Conservation (phyloP, 306 rosid species). For the Cercis canadensis region DNA sequence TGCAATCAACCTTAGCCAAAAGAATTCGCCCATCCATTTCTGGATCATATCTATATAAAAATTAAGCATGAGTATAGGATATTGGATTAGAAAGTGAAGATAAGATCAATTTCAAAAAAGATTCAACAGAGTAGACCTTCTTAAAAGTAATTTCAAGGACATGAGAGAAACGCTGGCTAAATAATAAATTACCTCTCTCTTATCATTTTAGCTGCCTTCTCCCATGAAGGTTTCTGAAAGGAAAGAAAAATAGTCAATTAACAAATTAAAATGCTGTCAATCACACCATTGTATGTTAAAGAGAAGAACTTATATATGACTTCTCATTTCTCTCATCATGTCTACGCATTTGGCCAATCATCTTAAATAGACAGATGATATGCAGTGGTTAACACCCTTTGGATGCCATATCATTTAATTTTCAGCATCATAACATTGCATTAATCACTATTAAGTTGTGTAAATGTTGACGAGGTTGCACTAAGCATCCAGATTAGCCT, state of each 20-base stretch:
- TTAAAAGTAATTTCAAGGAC: conserved; percentile 33
- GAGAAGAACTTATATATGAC: conserved; percentile 20
- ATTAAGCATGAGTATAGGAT: conserved; percentile 31
- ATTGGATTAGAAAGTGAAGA: conserved; percentile 29
- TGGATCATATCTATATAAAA: conserved; percentile 78
- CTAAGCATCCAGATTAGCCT: conserved; percentile 33
- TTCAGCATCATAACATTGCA: conserved; percentile 11
- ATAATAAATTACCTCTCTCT: conserved; percentile 73
- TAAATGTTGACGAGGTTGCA: conserved; percentile 24
- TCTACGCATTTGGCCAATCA: conserved; percentile 16
- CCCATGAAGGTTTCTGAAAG: conserved; percentile 97
- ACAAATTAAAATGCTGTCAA: conserved; percentile 25
- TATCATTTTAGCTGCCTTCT: conserved; percentile 77
- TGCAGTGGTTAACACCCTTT: conserved; percentile 24
- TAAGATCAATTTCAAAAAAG: conserved; percentile 13
- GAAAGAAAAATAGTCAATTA: conserved; percentile 37
- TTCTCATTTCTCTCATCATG: neutral
- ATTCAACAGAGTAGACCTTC: conserved; percentile 25
- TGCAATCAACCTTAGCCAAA: conserved; percentile 88
- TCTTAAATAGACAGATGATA: conserved; percentile 22
- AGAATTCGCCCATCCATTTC: conserved; percentile 91
- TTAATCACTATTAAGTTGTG: conserved; percentile 13
- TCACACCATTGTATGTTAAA: conserved; percentile 32
- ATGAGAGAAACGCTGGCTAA: conserved; percentile 31
- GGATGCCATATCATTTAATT: conserved; percentile 28